These are phyloP conservation scores for Guadua angustifolia DNA, from an alignment of 176 grass and related monocot species.

Conservation along the genomic window DNA sequence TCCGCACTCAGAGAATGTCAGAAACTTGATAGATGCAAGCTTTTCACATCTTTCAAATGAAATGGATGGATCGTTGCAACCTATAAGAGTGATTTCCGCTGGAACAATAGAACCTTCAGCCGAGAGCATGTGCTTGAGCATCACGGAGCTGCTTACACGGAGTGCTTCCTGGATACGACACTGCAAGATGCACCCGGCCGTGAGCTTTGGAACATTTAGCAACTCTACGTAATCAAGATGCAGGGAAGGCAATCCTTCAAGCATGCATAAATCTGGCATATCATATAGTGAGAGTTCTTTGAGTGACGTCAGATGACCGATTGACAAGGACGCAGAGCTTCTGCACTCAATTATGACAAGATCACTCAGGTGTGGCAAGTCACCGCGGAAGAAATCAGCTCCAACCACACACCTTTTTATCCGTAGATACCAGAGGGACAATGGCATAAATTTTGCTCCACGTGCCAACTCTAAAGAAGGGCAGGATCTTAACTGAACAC, in stretches of 20 bases:
- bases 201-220: not conserved
- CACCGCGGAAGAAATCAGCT: not conserved
- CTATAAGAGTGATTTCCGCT: not conserved
- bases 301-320: not conserved
- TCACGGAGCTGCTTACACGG: not conserved
- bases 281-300: rapidly evolving
- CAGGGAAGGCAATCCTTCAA: not conserved
- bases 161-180: not conserved
- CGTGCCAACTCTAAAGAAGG: not conserved
- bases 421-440: rapidly evolving
- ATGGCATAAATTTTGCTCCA: not conserved
- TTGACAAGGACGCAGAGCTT: not conserved
- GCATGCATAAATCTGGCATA: not conserved
- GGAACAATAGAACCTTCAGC: not conserved
- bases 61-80: not conserved
- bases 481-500: rapidly evolving
- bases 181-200: not conserved
- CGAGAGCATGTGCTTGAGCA: not conserved
- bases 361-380: too few relatives aligned
- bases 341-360: too few relatives aligned
- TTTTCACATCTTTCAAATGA: constrained; percentile 3
- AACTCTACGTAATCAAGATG: rapidly evolving
- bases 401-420: rapidly evolving
- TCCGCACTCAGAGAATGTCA: rapidly evolving
- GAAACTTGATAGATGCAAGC: not conserved